phyloP scores from a whole-genome alignment of 2,329 filamentous ascomycete genomes.

The Neopestalotiopsis sp. region DNA sequence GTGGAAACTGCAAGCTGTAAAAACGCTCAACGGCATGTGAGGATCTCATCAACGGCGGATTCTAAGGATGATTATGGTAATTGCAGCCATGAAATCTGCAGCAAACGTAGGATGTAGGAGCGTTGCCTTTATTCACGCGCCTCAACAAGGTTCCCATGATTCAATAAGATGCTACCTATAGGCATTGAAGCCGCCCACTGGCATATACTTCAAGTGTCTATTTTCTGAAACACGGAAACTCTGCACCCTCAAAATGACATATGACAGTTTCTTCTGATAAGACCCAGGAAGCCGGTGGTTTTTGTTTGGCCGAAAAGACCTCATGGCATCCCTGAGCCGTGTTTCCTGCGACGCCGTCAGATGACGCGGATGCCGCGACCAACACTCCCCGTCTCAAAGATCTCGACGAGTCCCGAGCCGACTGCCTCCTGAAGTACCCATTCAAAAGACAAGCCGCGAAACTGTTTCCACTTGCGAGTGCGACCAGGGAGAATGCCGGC shows the following conservation, averaged over 20 bases:
- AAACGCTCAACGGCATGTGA: too few species aligned
- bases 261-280: neutral
- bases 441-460: conserved; percentile 72
- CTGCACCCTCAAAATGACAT: too few species aligned
- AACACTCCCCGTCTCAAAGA: conserved; percentile 79
- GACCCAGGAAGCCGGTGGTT: neutral
- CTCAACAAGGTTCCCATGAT: too few species aligned
- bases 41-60: too few species aligned
- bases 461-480: conserved; percentile 74
- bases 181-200: neutral
- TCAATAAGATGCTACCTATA: too few species aligned
- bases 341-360: conserved; percentile 24
- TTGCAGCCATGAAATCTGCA: too few species aligned
- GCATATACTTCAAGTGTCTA: neutral
- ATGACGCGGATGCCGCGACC: conserved; percentile 66
- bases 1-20: neutral
- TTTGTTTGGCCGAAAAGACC: neutral
- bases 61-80: neutral
- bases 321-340: neutral
- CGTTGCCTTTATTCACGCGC: too few species aligned
- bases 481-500: conserved; percentile 62
- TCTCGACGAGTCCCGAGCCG: conserved; percentile 72
- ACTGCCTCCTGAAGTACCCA: conserved; percentile 76
- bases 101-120: too few species aligned
- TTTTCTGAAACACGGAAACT: too few species aligned